Evolutionary conservation across 148 eudicot species (phyloP), one percentile per base, ranked within the genome.

Genomic region (Rhododendron mucronatum): DNA sequence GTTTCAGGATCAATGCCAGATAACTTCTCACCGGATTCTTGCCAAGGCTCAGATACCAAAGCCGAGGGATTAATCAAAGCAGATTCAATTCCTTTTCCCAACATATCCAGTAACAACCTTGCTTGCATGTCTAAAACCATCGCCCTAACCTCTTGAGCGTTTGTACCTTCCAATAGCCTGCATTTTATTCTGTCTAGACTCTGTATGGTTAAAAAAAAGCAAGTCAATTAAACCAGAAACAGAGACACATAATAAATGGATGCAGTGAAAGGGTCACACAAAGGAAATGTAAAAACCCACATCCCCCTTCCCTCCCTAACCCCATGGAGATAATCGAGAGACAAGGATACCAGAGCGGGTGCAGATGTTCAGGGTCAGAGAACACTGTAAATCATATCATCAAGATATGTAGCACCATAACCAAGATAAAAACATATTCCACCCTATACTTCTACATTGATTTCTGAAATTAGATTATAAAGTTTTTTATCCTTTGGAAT

Each of bases 71-170:
- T 95, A 63, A 93, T 85, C 83, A 97, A 87, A 82, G 98, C 98
- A 16, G 99, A 95, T 86, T 97, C 99, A 86, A 97, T 97, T 87
- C 99, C 99, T 88, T 93, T 95, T 69, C 98, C 99, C 86, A 97
- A 92, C 99, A 97, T 97, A 91, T 97, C 98, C 89, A 97, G 89
- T 90, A 97, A 88, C 91, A 97, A 65, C 90, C 99, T 95, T 81
- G 99, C 99, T 88, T 97, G 99, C 99, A 97, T 97, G 86, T 97
- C 99, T 50, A 97, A 93, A 87, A 97, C 99, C 97, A 97, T 97
- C 73, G 99, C 99, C 91, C 99, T 93, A 82, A 97, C 99, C 91
- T 97, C 99, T 88, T 97, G 99, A 84, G 98, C 98, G 81, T 92
- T 97, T 57, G 97, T 92, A 81, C 99, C 99, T 92, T 97, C 99